Percentiles rank a stretch among this genome's conserved stretches.
Conservation (phyloP, 1,284 basidiomycete genomes). For the Meira miltonrushii region DNA sequence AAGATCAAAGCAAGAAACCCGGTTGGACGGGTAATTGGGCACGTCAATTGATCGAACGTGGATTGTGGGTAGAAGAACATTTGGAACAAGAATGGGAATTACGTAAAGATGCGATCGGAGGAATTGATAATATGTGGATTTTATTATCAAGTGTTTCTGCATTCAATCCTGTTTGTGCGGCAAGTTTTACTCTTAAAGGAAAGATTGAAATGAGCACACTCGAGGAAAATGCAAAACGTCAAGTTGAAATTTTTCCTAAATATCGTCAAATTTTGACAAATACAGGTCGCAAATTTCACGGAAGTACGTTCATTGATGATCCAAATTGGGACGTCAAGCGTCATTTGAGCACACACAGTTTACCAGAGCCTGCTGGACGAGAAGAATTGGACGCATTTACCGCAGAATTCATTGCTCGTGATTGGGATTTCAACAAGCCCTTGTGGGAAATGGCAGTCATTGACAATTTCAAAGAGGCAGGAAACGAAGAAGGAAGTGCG, state of each 20-base stretch:
- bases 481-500: slow-evolving; percentile 27
- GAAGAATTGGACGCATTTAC: slow-evolving; percentile 39
- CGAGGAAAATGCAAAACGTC: slow-evolving; percentile 18
- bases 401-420: slow-evolving; percentile 32
- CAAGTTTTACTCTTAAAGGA: slow-evolving; percentile 31
- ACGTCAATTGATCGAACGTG: not conserved
- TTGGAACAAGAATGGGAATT: slow-evolving; percentile 8
- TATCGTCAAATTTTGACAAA: slow-evolving; percentile 39
- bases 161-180: slow-evolving; percentile 47
- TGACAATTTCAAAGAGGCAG: slow-evolving; percentile 34
- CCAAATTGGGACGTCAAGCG: slow-evolving; percentile 19
- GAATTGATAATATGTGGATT: slow-evolving; percentile 39
- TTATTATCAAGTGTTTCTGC: slow-evolving; percentile 24
- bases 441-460: slow-evolving; percentile 40
- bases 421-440: slow-evolving; percentile 41
- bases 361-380: slow-evolving; percentile 28
- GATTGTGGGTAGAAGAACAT: slow-evolving; percentile 9
- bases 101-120: slow-evolving; percentile 7
- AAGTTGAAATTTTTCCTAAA: slow-evolving; percentile 37
- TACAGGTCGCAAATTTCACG: slow-evolving; percentile 33
- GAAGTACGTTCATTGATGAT: slow-evolving; percentile 33
- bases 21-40: slow-evolving; percentile 2
- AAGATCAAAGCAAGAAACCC: not conserved
- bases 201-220: slow-evolving; percentile 9
- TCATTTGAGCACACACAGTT: slow-evolving; percentile 12